These are phyloP conservation scores for Colletotrichum sp. DNA, from an alignment of 2,329 filamentous ascomycete genomes.

Conservation along the genomic window DNA sequence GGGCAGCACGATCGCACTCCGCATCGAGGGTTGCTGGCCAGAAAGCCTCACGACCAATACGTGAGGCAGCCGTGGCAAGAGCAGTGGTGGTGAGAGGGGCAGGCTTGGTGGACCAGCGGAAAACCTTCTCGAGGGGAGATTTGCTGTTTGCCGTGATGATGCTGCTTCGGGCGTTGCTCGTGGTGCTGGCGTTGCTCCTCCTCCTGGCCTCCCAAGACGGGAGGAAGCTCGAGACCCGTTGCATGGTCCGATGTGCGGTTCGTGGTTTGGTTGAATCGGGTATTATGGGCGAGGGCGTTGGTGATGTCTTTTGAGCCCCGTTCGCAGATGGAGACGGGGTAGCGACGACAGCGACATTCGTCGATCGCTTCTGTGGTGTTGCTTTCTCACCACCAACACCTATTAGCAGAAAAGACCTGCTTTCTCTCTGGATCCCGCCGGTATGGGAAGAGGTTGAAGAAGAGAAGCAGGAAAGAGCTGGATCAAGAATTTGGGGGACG, in stretches of 20 bases:
- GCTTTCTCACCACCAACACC: conserved; percentile 8
- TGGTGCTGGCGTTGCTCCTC: conserved; percentile 29
- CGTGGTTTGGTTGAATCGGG: background rate
- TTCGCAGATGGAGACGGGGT: conserved; percentile 11
- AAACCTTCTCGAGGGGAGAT: conserved; percentile 40
- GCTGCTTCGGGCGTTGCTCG: conserved; percentile 11
- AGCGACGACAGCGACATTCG: conserved; percentile 18
- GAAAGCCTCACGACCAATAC: conserved; percentile 76
- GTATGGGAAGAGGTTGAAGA: background rate
- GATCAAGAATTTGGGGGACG: conserved; percentile 5
- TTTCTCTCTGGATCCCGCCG: conserved; percentile 4
- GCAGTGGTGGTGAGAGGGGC: conserved; percentile 53
- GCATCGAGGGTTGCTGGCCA: conserved; percentile 87
- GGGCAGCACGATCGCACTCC: conserved; percentile 89
- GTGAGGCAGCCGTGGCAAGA: conserved; percentile 64
- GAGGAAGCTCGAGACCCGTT: conserved; percentile 48
- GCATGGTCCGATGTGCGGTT: conserved; percentile 36
- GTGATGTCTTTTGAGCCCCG: background rate
- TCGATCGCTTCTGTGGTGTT: conserved; percentile 4
- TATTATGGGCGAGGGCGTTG: background rate
- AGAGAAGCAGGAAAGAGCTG: background rate
- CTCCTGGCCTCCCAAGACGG: conserved; percentile 51
- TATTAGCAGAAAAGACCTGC: background rate
- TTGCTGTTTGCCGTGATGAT: conserved; percentile 27
- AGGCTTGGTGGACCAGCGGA: conserved; percentile 52